Conservation (phyloP, 306 rosid species). For the Trifolium fragiferum region DNA sequence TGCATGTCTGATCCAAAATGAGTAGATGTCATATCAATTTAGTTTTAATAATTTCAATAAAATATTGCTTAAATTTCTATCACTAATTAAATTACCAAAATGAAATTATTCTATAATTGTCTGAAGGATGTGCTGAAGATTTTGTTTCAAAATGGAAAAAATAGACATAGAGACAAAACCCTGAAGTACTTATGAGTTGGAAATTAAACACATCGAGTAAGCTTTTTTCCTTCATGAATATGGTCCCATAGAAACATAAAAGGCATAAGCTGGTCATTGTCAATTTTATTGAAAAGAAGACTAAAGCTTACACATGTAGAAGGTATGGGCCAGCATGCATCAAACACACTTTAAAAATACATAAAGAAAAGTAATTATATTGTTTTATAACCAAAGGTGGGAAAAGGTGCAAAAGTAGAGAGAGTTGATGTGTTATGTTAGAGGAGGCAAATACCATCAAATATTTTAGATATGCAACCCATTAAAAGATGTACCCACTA, state of each 20-base stretch:
- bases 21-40: not conserved
- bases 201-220: slow-evolving; percentile 31
- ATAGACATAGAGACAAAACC: slow-evolving; percentile 43
- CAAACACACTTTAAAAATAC: slow-evolving; percentile 40
- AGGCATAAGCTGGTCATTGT: slow-evolving; percentile 51
- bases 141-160: slow-evolving; percentile 39
- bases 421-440: slow-evolving; percentile 47
- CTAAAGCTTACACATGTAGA: slow-evolving; percentile 48
- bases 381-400: slow-evolving; percentile 30
- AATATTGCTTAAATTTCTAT: not conserved
- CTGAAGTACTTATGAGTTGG: slow-evolving; percentile 42
- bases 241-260: slow-evolving; percentile 53
- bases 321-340: slow-evolving; percentile 52
- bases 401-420: slow-evolving; percentile 31
- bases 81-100: not conserved
- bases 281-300: slow-evolving; percentile 44
- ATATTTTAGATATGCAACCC: slow-evolving; percentile 54
- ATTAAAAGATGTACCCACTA: slow-evolving; percentile 61
- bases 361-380: slow-evolving; percentile 42
- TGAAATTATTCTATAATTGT: slow-evolving; percentile 19
- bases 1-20: not conserved
- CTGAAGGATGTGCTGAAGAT: not conserved
- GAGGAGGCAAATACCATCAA: slow-evolving; percentile 62
- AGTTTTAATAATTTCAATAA: slow-evolving; percentile 2
- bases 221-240: slow-evolving; percentile 43